Base-by-base conservation (phyloP, 805 yeast species). In the Lachancea dasiensis region DNA sequence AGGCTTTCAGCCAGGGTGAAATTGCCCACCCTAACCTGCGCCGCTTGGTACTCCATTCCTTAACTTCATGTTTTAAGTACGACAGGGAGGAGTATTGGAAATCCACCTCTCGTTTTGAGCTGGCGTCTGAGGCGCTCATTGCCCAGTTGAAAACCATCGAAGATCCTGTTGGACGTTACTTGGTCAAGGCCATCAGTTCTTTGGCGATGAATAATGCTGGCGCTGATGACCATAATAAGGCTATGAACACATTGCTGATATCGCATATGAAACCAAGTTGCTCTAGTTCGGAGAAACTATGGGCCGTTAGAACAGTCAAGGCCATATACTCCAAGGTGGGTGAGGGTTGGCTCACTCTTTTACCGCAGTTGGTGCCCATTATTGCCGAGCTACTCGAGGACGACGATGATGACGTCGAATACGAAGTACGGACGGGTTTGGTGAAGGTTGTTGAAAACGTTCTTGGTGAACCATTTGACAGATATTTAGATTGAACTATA, bases 61-160 rank as follows among this genome's bases (percentile, higher is more conserved):
- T 92, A 46, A 75, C 80, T 0, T 72, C 86, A 1, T 82, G 96
- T 1, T 87, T 92, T 68, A 84, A 80, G 52, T 81, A 79, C 54
- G 97, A 90, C 55, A 85, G 81, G 54, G 95, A 84, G 51, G 98
- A 92, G 53, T 92, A 85, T 65, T 92, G 99, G 99, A 81, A 83
- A 41, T 77, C 86, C 31, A 81, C 81, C 36, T 75, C 86, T 18
- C 76, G 98, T 57, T 92, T 86, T 57, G 94, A 83, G 27, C 63
- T 76, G 36, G 71, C 87, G 18, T 72, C 80, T 11, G 69, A 61
- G 26, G 72, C 82, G 3, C 69, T 92, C 45, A 65, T 83, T 41
- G 64, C 63, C 17, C 96, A 87, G 65, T 66, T 89, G 46, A 52
- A 64, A 5, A 75, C 71, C 50, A 72, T 86, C 44, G 95, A 86